These are phyloP conservation scores for Saturnispora ahearnii DNA, from an alignment of 805 yeast genomes.

Conservation along the genomic window DNA sequence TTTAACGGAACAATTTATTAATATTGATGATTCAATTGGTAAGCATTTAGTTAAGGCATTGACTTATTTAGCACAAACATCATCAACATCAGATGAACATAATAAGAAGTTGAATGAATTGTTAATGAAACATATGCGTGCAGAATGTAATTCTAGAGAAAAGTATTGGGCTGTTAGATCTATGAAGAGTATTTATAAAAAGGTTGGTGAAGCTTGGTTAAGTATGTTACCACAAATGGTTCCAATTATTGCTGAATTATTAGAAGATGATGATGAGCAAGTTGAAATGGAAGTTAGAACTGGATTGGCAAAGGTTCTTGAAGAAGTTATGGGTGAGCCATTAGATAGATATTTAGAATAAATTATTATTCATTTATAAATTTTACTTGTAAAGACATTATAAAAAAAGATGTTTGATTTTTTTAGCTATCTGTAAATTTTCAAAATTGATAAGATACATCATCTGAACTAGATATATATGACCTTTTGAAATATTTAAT, in stretches of 20 bases:
- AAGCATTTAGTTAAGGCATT: constrained; percentile 73
- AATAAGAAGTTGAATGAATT: constrained; percentile 64
- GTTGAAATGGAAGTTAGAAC: constrained; percentile 88
- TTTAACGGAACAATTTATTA: constrained; percentile 55
- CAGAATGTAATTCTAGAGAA: constrained; percentile 45
- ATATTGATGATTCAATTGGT: constrained; percentile 67
- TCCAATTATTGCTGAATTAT: constrained; percentile 88
- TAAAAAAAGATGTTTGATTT: no score
- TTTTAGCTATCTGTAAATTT: no score
- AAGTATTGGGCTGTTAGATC: constrained; percentile 75
- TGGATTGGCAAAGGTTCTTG: constrained; percentile 85
- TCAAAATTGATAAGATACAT: no score
- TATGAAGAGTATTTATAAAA: constrained; percentile 73
- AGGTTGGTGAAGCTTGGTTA: constrained; percentile 93
- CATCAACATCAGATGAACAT: constrained; percentile 56
- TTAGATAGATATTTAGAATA: constrained; percentile 65
- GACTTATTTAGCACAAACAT: constrained; percentile 59
- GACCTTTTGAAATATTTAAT: no score
- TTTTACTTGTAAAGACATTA: no score
- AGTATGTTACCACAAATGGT: constrained; percentile 85
- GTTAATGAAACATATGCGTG: constrained; percentile 59
- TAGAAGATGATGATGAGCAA: constrained; percentile 92
- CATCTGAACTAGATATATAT: no score
- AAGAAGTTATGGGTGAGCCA: constrained; percentile 89
- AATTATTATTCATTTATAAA: not conserved